Evolutionary conservation across 768 basidiomycete species (phyloP), one percentile per base, ranked within the genome.

Genomic region (Mycena pura): DNA sequence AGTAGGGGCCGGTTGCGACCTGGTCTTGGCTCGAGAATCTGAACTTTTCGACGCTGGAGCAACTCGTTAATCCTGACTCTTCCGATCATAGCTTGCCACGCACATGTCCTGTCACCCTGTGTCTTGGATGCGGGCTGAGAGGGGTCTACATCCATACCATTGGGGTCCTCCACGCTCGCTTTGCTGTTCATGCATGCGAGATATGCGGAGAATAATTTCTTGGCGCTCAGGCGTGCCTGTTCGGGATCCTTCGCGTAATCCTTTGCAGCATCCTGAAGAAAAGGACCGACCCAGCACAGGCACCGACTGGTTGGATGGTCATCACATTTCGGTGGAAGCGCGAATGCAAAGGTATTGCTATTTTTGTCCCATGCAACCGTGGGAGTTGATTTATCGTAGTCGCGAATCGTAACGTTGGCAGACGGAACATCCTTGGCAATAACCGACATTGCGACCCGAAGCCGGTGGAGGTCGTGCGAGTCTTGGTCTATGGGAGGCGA

Each of bases 281-380:
- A 32, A 0, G 56, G 56, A 4, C 56, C 56, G 5, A 57, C 38
- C 56, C 56, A 57, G 40, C 56, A 57, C 1, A 57, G n/a, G 27
- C 56, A 57, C n/a, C 7, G 24, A 17, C 9, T 21, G 14, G 5
- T 24, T 11, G 56, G 29, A 32, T 57, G 56, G 2, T 38, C 45
- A 3, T 38, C 44, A 21, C 55, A 56, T 11, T 7, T n/a, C 13
- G 38, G 46, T 0, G 47, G 56, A 3, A 22, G 14, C 28, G 56
- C 56, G 28, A 57, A 57, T 3, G 56, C 56, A 22, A 57, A 43
- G 8, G 49, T 9, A 6, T 31, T 32, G 5, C 31, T 49, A 1
- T 10, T 22, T 28, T 24, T 8, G 39, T 57, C 56, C 38, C 38
- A 58, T 17, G 44, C 48, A 22, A 50, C 48, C 10, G 1, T 34